These are phyloP conservation scores for Kwoniella sp. DNA, from an alignment of 768 basidiomycete genomes.

Conservation along the genomic window DNA sequence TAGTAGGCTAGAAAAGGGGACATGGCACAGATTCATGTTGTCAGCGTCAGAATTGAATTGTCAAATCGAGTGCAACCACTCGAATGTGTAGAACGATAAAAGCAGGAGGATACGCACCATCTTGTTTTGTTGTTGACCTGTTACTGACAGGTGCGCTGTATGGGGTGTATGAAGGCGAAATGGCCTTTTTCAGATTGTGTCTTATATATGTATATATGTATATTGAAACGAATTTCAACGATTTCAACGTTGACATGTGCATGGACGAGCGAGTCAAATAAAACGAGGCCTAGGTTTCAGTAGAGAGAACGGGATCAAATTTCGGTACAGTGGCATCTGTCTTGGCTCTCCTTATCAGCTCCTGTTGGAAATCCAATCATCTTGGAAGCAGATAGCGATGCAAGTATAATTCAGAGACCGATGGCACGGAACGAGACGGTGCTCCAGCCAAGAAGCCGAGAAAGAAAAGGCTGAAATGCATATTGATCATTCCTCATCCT, in stretches of 20 bases:
- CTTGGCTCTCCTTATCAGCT: background rate
- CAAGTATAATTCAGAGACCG: too few relatives aligned
- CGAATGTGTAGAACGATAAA: too few relatives aligned
- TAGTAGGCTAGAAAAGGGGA: constrained; percentile 85
- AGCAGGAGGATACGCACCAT: constrained; percentile 24
- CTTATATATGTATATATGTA: too few relatives aligned
- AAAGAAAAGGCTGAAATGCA: background rate
- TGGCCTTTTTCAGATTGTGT: too few relatives aligned
- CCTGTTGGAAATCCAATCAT: too few relatives aligned
- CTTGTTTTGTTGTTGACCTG: constrained; percentile 5
- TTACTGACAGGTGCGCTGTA: too few relatives aligned
- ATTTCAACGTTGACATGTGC: background rate
- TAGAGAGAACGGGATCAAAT: constrained; percentile 20
- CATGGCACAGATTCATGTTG: too few relatives aligned
- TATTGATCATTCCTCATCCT: too few relatives aligned
- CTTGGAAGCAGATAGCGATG: too few relatives aligned
- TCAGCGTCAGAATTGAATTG: too few relatives aligned
- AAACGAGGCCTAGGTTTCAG: background rate
- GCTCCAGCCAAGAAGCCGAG: background rate
- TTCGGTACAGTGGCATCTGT: background rate
- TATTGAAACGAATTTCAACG: background rate
- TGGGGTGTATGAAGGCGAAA: constrained; percentile 2
- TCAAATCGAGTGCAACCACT: too few relatives aligned
- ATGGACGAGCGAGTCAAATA: background rate
- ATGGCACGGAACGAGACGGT: too few relatives aligned